Evolutionary conservation across 2,329 filamentous ascomycete species (phyloP), one percentile per base, ranked within the genome.

Genomic region (Aspergillus candidus): DNA sequence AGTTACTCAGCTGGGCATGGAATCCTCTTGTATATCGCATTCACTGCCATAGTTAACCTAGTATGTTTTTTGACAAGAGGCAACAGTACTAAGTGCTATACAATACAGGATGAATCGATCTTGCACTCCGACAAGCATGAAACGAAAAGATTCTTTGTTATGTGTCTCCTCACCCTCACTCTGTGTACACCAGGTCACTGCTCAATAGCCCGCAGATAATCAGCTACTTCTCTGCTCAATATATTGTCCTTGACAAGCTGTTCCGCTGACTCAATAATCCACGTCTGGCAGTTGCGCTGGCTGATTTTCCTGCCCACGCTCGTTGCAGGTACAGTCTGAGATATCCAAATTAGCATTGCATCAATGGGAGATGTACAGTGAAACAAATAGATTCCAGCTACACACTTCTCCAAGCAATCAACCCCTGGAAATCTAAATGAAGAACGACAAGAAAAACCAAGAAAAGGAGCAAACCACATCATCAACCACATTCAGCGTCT

Each of bases 251-350:
- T 32, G 8, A 58, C 52, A 17, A 66, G 56, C 41, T 61, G 53
- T 4, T 59, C 49, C 0, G 61, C 60, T 4, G 62, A 60, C 43
- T 67, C 62, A 5, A 66, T 52, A 39, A 65, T 59, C 65, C 63
- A 68, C 10, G 61, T 65, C 51, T 68, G 61, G 38, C 63, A 68
- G 34, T 67, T 50, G 29, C 53, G 57, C 34, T 62, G 61, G n/a
- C 30, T 47, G 32, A 66, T 40, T 43, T 47, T 62, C 31, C 39
- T 48, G 6, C 44, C 30, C 18, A 36, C 30, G 6, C n/a, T 18
- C 35, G 29, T 22, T n/a, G 4, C 44, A 36, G 32, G 17, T 22
- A 18, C 7, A 8, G 15, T 35, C 46, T 49, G 36, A n/a, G 42
- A 35, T 35, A 15, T 35, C 7, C 17, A 14, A 35, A 10, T 15